A percentile compares a stretch with the other conserved stretches of the same genome.
phyloP scores from a whole-genome alignment of 306 rosid genomes.

The Dryas octopetala region DNA sequence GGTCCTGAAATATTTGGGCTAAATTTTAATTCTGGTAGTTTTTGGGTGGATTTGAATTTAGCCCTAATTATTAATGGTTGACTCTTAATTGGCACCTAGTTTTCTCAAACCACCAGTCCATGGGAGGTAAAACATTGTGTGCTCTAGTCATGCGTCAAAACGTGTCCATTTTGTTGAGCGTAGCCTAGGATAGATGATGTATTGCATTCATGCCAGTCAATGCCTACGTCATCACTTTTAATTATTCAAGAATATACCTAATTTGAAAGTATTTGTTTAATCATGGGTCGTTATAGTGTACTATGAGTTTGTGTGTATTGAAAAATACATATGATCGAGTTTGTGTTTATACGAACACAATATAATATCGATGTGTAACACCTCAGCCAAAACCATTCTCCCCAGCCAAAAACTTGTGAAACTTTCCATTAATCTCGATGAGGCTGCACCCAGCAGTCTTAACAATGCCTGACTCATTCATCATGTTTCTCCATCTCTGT shows the following conservation, averaged over 20 bases:
- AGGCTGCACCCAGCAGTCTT: conserved; percentile 35
- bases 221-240: neutral
- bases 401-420: conserved; percentile 38
- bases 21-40: neutral
- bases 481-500: conserved; percentile 34
- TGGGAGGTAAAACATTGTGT: rapidly evolving
- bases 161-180: neutral
- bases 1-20: neutral
- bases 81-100: neutral
- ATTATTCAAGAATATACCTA: neutral
- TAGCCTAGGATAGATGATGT: neutral
- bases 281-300: no score
- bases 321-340: no score
- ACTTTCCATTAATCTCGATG: conserved; percentile 21
- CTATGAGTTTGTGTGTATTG: no score
- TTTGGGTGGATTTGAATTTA: neutral
- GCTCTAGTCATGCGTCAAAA: neutral
- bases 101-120: neutral
- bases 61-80: neutral
- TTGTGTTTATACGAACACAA: no score
- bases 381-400: neutral
- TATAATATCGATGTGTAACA: no score
- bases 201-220: neutral
- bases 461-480: conserved; percentile 32
- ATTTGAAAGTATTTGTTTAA: neutral